These are phyloP conservation scores for Scedosporium minutisporum DNA, from an alignment of 2,329 filamentous ascomycete species.

Conservation along the genomic window DNA sequence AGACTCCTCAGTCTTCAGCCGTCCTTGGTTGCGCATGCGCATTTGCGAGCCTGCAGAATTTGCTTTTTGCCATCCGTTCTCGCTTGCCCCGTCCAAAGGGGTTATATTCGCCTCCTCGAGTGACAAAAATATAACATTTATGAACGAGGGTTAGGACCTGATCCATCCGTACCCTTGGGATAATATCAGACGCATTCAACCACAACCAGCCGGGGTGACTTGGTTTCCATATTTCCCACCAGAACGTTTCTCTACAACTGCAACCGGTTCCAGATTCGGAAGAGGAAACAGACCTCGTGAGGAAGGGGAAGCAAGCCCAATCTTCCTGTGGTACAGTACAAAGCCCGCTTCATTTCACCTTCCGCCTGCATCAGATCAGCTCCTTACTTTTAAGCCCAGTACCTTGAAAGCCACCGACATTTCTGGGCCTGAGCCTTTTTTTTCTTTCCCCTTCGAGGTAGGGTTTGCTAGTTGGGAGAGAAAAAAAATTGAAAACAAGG, in stretches of 20 bases:
- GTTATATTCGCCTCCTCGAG: neutral
- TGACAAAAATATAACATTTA: neutral
- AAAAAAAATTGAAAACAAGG: too few relatives aligned
- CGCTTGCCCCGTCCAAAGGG: neutral
- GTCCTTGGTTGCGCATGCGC: neutral
- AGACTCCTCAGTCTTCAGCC: neutral
- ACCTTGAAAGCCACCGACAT: neutral
- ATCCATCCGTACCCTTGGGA: neutral
- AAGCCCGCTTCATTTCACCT: neutral
- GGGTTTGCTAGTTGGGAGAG: too few relatives aligned
- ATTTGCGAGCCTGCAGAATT: neutral
- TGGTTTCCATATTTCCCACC: neutral
- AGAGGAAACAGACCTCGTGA: constrained; percentile 3
- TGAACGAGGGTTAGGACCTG: neutral
- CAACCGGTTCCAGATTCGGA: constrained; percentile 2
- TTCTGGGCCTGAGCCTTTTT: neutral
- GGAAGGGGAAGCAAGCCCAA: neutral
- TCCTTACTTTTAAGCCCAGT: neutral
- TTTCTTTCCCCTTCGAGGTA: neutral
- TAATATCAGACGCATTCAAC: neutral
- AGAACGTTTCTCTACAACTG: constrained; percentile 2
- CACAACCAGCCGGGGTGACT: neutral
- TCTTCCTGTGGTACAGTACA: neutral
- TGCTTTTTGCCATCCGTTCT: neutral
- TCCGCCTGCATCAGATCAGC: neutral